Evolutionary conservation across 2,329 filamentous ascomycete species (phyloP), one percentile per base, ranked within the genome.

Genomic region (Gaeumannomyces tritici): DNA sequence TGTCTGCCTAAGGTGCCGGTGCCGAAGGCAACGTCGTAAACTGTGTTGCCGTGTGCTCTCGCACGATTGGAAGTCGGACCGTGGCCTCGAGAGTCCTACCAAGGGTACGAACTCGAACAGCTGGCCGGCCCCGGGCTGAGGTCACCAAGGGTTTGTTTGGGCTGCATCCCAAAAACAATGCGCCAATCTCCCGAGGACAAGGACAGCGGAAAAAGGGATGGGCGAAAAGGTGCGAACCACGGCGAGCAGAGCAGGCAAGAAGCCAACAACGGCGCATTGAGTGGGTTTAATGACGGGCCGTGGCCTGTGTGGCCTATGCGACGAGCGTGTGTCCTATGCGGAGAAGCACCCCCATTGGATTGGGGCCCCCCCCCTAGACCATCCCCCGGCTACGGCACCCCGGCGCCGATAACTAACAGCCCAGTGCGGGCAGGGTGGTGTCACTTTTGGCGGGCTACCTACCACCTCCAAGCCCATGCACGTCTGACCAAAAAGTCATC

Each of bases 401-500:
- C 42, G 42, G 42, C 42, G 24, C 42, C 7, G 42, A 51, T 51
- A 51, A 51, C 21, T 21, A 51, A 21, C 18, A 51, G 42, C 42
- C 42, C n/a, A 51, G 18, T n/a, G 42, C 42, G 42, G 42, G 42
- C 42, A n/a, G 21, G 42, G 42, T 51, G 42, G 42, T 51, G 42
- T 51, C 42, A 51, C 42, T 24, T 51, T n/a, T n/a, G n/a, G n/a
- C n/a, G 15, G 42, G 2, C 21, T 18, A 21, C 15, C 42, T 51
- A 51, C 42, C 42, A 51, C 21, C 42, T 21, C 18, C 42, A 51
- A 21, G 21, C 12, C 21, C 51, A 61, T 61, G 59, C 59, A 35
- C 27, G 59, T 61, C 59, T 61, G 59, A 61, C 47, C 59, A 61
- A 24, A n/a, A 21, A 61, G 29, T 35, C 59, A 61, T 61, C 59